Evolutionary conservation across 2,329 filamentous ascomycete genomes (phyloP), one percentile per base, ranked within the genome.

Genomic region (Penicillium nordicum): DNA sequence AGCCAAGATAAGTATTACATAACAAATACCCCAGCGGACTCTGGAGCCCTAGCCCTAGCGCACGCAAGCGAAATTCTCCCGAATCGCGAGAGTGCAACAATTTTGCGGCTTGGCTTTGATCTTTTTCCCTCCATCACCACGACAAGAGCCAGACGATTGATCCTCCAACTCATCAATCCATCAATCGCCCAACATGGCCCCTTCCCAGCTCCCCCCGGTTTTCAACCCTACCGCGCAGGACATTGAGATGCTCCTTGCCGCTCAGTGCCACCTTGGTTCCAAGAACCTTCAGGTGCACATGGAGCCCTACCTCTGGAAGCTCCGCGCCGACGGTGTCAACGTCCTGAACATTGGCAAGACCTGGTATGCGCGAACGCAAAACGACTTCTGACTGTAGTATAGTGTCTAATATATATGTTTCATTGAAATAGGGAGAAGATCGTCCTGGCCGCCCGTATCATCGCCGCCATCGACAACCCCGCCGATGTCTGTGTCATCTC

Each of bases 211-310:
- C 69, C 94, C 94, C 78, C 84, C 92, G 69, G 84, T 89, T 76
- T 96, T 99, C 88, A 94, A 96, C 85, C 90, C 94, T 76, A 97
- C 94, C 75, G 88, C 88, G 77, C 88, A 95, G 84, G 94, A 99
- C 84, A 95, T 99, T 83, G 94, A 99, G 90, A 94, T 92, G 90
- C 91, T 99, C 77, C 89, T 99, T 73, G 89, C 92, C 76, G 92
- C 95, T 75, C 92, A 97, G 84, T 87, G 84, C 82, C 95, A 99
- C 82, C 87, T 97, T 73, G 94, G 94, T 74, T 91, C 88, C 82
- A 97, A 97, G 90, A 99, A 99, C 88, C 80, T 99, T 74, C 94
- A 97, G 86, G 90, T 95, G 78, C 92, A 97, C 85, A 97, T 97
- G 92, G 91, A 96, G 83, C 90, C 92, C 71, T 99, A 99, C 86